Base-by-base conservation (phyloP, 1,284 basidiomycete genomes). In the Naganishia liquefaciens region DNA sequence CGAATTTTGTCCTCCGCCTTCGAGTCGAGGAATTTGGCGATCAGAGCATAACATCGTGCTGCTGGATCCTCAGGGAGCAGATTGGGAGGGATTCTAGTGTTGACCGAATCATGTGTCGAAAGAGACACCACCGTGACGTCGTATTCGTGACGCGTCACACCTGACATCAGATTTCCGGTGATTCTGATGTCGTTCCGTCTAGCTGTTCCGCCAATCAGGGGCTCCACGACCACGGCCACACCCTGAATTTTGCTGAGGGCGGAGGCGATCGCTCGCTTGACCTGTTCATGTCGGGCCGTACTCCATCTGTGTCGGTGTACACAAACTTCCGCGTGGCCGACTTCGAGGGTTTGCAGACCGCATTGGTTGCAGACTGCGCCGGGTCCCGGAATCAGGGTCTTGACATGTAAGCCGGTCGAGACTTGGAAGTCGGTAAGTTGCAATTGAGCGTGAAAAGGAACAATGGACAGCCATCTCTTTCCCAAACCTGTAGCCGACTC, bases 341-440 rank as follows among this genome's bases (percentile, higher is more conserved):
- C 40, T 5, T 21, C 28, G 21, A 55, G 5, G 44, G 40, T 3
- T 39, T 21, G n/a, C 54, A 55, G 21, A n/a, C n/a, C n/a, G n/a
- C n/a, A n/a, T n/a, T n/a, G n/a, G n/a, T n/a, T n/a, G n/a, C n/a
- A n/a, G n/a, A 55, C 54, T 47, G n/a, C n/a, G n/a, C n/a, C n/a
- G n/a, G n/a, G n/a, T n/a, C n/a, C n/a, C n/a, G n/a, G n/a, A n/a
- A 43, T n/a, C n/a, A 55, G n/a, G 7, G 54, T 55, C 17, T 42
- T 21, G 28, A 23, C 40, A 25, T 55, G 54, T 7, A 55, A 25
- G 13, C 27, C 54, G 23, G 54, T 42, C 40, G 54, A 55, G 7
- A 55, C 33, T 28, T 55, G 40, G 19, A 55, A 55, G 40, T 55
- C 54, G 25, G 54, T 55, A 25, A 55, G 54, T 3, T 42, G 54